Base-by-base conservation (phyloP, 148 eudicot genomes). In the Dysphania ambrosioides region DNA sequence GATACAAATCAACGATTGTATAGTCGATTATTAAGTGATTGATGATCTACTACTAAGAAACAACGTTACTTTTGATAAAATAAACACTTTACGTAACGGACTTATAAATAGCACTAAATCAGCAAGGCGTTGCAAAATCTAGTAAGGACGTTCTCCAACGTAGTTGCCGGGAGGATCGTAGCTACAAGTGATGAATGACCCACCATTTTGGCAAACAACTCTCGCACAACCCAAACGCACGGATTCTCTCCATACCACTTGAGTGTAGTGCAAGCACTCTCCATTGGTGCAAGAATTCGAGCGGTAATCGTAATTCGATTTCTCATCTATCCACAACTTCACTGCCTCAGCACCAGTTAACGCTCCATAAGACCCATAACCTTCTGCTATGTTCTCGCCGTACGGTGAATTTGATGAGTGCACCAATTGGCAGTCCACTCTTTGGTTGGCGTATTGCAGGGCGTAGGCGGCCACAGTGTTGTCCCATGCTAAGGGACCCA, bases 81-180 rank as follows among this genome's bases (percentile, higher is more conserved):
- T n/a, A n/a, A n/a, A n/a, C n/a, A n/a, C n/a, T n/a, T n/a, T n/a
- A n/a, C n/a, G n/a, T n/a, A n/a, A n/a, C n/a, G n/a, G n/a, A n/a
- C n/a, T n/a, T n/a, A n/a, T n/a, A n/a, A n/a, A n/a, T n/a, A n/a
- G n/a, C n/a, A n/a, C n/a, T n/a, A n/a, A n/a, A n/a, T n/a, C n/a
- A n/a, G n/a, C 40, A 42, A 8, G 9, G 12, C 2, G 49, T 42
- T 42, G 49, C 49, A 42, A 42, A 2, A 4, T 51, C 32, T 75
- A 85, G 35, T 82, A 88, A 47, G 89, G 89, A 3, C 71, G 77
- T 53, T 88, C 68, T 9, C 87, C 89, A 15, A 62, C 63, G 8
- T 65, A 76, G 72, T 86, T 88, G 24, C 91, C 91, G 2, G 85
- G 89, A 16, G 89, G 89, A 75, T 82, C 62, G 68, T 88, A 88